phyloP scores from a whole-genome alignment of 768 basidiomycete genomes.

The Russula sp. region DNA sequence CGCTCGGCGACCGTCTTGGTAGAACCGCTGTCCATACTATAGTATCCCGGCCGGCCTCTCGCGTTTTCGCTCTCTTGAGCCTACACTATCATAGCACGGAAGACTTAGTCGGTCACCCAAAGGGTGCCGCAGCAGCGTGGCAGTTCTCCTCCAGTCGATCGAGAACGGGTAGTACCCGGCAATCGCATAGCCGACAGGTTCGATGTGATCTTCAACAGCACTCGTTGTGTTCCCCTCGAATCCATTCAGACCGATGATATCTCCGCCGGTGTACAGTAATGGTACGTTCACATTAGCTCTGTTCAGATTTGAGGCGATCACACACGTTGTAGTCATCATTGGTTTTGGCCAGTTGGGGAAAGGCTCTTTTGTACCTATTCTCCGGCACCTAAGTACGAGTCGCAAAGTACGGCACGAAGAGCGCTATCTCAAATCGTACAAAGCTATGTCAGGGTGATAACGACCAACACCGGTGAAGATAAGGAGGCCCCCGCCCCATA shows the following conservation, averaged over 20 bases:
- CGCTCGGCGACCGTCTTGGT: no score
- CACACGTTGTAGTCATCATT: conserved; percentile 72
- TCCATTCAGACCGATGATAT: conserved; percentile 93
- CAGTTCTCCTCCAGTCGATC: conserved; percentile 83
- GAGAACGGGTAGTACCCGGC: conserved; percentile 86
- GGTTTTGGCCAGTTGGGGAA: conserved; percentile 99
- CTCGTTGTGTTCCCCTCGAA: conserved; percentile 95
- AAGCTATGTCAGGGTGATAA: conserved; percentile 95
- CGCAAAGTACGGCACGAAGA: conserved; percentile 58
- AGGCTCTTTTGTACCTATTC: conserved; percentile 67
- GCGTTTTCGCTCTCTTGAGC: no score
- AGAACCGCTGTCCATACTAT: no score
- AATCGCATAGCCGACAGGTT: conserved; percentile 97
- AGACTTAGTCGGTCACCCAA: conserved; percentile 96
- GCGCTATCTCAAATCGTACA: conserved; percentile 73
- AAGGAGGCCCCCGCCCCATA: conserved; percentile 95
- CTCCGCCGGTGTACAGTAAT: conserved; percentile 80
- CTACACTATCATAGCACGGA: conserved; percentile 92
- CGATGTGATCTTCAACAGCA: conserved; percentile 89
- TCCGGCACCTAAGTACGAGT: no score
- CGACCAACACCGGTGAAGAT: conserved; percentile 90
- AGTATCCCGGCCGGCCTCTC: no score
- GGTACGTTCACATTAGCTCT: conserved; percentile 43
- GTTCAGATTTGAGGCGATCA: conserved; percentile 16
- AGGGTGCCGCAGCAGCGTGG: conserved; percentile 99